Evolutionary conservation across 2,329 filamentous ascomycete species (phyloP), one percentile per base, ranked within the genome.

Genomic region (Neonectria hederae): DNA sequence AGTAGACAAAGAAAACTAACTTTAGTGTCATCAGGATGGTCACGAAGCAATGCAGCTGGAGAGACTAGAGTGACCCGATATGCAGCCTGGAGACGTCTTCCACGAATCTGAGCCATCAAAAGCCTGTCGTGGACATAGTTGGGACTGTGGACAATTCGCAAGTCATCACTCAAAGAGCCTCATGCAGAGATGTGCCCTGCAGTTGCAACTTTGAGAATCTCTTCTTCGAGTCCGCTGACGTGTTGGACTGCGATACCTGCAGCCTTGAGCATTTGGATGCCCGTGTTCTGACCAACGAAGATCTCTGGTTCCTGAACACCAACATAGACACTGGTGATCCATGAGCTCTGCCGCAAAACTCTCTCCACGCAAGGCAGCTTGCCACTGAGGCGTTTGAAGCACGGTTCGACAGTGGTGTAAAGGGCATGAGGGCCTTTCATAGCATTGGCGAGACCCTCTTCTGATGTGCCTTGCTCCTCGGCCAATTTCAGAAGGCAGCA

Each of bases 381-480:
- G 4, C 92, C 92, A 72, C 90, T 93, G 55, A 93, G 81, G 42
- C 93, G 84, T 72, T 89, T 83, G 57, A 87, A 90, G 76, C 93
- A 97, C 1, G 93, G 93, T 78, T 96, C 96, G 84, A 99, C 93
- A 0, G 94, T 97, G 0, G 97, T 97, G 78, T 97, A 98, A 13
- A 99, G 85, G 10, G 75, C 79, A 62, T 81, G 78, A 14, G 76
- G 74, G 35, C 67, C 68, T 5, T 68, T 69, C 35, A 80, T 76
- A 19, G 69, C 64, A n/a, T 69, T 62, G 1, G 86, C 80, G 5
- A 93, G 83, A 0, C 79, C 76, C 56, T 87, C 86, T 68, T 91
- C 89, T 0, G 83, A 63, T 0, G 84, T 80, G 2, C 75, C 74
- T 59, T 86, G 76, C 66, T 81, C 72, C 52, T 81, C 73, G 1